Evolutionary conservation across 768 basidiomycete genomes (phyloP).

Genomic region (Hericium rajendrae): DNA sequence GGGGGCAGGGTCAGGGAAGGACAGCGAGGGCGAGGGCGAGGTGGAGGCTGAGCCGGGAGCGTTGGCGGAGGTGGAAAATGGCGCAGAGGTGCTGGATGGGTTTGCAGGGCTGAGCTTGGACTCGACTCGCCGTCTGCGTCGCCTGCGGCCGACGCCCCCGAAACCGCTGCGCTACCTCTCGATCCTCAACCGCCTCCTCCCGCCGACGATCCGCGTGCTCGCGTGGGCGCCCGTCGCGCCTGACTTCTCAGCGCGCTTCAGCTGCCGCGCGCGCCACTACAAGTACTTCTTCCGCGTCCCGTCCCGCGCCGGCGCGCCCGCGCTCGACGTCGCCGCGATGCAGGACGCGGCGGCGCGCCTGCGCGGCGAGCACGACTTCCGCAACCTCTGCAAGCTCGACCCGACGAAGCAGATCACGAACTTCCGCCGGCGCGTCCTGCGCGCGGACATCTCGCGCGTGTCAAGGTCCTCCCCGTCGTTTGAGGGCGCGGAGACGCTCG

Average conservation of each 20-base stretch:
- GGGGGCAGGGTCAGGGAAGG: neutral
- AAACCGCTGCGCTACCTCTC: conserved; percentile 53
- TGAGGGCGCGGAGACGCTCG: neutral
- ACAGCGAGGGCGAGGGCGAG: neutral
- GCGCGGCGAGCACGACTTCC: conserved; percentile 88
- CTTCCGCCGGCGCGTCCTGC: conserved; percentile 60
- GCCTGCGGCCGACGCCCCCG: neutral
- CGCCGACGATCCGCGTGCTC: conserved; percentile 79
- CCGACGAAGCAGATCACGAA: conserved; percentile 81
- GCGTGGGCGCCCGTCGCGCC: conserved; percentile 87
- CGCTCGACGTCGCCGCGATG: conserved; percentile 69
- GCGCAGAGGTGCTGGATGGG: neutral
- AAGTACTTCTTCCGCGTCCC: conserved; percentile 87
- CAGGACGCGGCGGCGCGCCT: conserved; percentile 59
- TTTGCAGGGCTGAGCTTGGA: neutral
- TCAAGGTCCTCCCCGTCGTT: neutral
- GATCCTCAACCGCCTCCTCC: conserved; percentile 81
- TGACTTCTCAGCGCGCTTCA: conserved; percentile 81
- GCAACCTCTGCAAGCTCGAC: conserved; percentile 92
- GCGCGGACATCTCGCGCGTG: conserved; percentile 52
- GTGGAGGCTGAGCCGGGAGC: conserved; percentile 3
- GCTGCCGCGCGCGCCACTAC: conserved; percentile 85
- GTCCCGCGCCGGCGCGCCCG: conserved; percentile 7
- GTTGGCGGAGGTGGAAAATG: conserved; percentile 9
- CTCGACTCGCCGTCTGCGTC: neutral